A percentile compares a stretch with the other conserved stretches of the same genome.
Conservation (phyloP, 768 basidiomycete genomes). For the Pleurotus djamor region DNA sequence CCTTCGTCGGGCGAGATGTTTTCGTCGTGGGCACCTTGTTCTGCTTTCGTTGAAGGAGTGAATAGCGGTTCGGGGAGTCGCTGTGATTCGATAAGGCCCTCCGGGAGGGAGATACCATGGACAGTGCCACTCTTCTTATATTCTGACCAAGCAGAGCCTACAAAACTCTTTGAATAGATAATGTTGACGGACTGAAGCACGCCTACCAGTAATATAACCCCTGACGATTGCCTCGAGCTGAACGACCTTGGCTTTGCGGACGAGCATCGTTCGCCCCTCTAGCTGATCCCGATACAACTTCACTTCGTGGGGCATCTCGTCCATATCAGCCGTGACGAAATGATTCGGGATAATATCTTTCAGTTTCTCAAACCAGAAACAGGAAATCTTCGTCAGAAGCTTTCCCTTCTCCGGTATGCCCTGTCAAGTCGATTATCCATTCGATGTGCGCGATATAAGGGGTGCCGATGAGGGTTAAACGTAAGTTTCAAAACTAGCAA, state of each 20-base stretch:
- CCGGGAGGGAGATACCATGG: conserved; percentile 78
- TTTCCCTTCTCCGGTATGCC: conserved; percentile 94
- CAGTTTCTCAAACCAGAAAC: conserved; percentile 94
- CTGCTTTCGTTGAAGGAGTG: conserved; percentile 97
- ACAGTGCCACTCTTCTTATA: conserved; percentile 88
- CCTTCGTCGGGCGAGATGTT: conserved; percentile 88
- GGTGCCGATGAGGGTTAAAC: too few relatives aligned
- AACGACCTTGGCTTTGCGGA: conserved; percentile 83
- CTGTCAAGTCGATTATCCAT: conserved; percentile 36
- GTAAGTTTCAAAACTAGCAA: too few relatives aligned
- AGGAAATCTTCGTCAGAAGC: conserved; percentile 84
- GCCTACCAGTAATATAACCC: conserved; percentile 90
- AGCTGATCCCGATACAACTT: conserved; percentile 73
- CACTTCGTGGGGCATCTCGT: conserved; percentile 82
- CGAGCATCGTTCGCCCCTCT: conserved; percentile 87
- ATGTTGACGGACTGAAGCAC: not conserved
- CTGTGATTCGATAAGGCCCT: conserved; percentile 81
- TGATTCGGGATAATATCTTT: conserved; percentile 83
- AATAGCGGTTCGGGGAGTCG: conserved; percentile 83
- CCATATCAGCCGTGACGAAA: conserved; percentile 73
- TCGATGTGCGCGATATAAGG: not conserved
- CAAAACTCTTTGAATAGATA: not conserved
- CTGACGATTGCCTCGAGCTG: conserved; percentile 95
- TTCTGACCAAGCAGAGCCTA: conserved; percentile 95
- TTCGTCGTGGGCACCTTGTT: conserved; percentile 92